Conservation (phyloP, 1,284 basidiomycete genomes). For the Fomes fomentarius region DNA sequence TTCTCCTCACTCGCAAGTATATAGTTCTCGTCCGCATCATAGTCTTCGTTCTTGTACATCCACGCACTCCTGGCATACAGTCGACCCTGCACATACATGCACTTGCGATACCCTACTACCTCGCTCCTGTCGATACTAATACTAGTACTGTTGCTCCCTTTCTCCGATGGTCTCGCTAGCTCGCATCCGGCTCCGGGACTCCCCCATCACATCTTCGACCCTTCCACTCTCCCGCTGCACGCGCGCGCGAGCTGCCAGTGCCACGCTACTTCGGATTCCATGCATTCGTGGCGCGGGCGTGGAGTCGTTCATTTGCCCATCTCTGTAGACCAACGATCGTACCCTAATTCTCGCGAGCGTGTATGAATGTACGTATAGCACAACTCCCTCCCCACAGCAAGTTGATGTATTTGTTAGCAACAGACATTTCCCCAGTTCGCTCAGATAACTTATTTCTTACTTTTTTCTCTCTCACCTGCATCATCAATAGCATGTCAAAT, state of each 20-base stretch:
- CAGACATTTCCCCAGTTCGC: background rate
- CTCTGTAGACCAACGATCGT: slow-evolving; percentile 15
- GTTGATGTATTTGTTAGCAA: slow-evolving; percentile 3
- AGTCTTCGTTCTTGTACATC: slow-evolving; percentile 14
- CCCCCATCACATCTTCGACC: background rate
- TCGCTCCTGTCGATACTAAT: slow-evolving; percentile 13
- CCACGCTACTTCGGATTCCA: slow-evolving; percentile 12
- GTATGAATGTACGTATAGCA: slow-evolving; percentile 9
- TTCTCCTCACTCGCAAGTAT: slow-evolving; percentile 10
- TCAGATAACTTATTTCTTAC: slow-evolving; percentile 6
- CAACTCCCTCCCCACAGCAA: background rate
- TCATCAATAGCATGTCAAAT: background rate
- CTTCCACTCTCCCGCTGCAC: background rate
- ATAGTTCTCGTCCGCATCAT: slow-evolving; percentile 9
- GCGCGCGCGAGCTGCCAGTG: background rate
- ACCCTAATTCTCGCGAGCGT: slow-evolving; percentile 18
- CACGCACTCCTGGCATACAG: slow-evolving; percentile 3
- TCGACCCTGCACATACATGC: slow-evolving; percentile 4
- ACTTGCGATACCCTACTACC: slow-evolving; percentile 13
- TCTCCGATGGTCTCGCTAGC: background rate
- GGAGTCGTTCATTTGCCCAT: slow-evolving; percentile 7
- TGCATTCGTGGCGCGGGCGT: slow-evolving; percentile 13
- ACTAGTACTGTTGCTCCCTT: slow-evolving; percentile 6
- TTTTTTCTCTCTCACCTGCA: background rate
- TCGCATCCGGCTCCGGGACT: background rate